These are phyloP conservation scores for Aspergillus sclerotiicarbonarius DNA, from an alignment of 495 filamentous ascomycete species.

Conservation along the genomic window DNA sequence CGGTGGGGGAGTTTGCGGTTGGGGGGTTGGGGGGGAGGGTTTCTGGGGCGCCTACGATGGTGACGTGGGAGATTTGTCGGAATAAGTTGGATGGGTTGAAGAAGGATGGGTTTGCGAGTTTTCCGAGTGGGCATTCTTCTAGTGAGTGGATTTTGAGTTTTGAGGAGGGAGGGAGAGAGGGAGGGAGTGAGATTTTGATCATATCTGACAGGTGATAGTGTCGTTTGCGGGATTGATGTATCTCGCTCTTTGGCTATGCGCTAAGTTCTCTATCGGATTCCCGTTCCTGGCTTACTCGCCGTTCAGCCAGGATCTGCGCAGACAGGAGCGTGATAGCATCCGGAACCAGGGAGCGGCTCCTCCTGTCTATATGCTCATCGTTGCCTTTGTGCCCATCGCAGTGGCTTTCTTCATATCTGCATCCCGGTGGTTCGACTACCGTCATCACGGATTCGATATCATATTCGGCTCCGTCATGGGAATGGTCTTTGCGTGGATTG, in stretches of 20 bases:
- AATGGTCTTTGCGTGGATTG: slow-evolving; percentile 51
- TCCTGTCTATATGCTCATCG: slow-evolving; percentile 55
- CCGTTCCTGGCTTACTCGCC: slow-evolving; percentile 53
- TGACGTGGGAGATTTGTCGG: slow-evolving; percentile 54
- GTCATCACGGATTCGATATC: slow-evolving; percentile 65
- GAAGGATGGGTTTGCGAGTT: slow-evolving; percentile 63
- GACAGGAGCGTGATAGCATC: slow-evolving; percentile 27
- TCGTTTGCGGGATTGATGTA: slow-evolving; percentile 64
- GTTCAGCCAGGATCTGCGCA: slow-evolving; percentile 25
- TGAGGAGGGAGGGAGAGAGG: background rate
- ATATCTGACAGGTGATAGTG: slow-evolving; percentile 34
- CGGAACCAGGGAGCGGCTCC: slow-evolving; percentile 57
- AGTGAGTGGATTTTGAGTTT: slow-evolving; percentile 39
- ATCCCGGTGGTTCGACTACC: slow-evolving; percentile 62
- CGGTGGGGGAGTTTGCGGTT: slow-evolving; percentile 42
- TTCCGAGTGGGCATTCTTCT: slow-evolving; percentile 68
- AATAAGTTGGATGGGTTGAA: slow-evolving; percentile 37
- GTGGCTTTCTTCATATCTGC: slow-evolving; percentile 59
- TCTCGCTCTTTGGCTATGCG: slow-evolving; percentile 59
- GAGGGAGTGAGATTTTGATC: too few relatives aligned
- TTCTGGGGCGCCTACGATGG: slow-evolving; percentile 44
- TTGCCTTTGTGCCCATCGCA: slow-evolving; percentile 55
- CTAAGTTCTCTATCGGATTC: slow-evolving; percentile 62
- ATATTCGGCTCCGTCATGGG: slow-evolving; percentile 59
- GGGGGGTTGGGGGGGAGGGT: slow-evolving; percentile 50